phyloP scores from a whole-genome alignment of 1,284 basidiomycete genomes.

The Puccinia triticina region DNA sequence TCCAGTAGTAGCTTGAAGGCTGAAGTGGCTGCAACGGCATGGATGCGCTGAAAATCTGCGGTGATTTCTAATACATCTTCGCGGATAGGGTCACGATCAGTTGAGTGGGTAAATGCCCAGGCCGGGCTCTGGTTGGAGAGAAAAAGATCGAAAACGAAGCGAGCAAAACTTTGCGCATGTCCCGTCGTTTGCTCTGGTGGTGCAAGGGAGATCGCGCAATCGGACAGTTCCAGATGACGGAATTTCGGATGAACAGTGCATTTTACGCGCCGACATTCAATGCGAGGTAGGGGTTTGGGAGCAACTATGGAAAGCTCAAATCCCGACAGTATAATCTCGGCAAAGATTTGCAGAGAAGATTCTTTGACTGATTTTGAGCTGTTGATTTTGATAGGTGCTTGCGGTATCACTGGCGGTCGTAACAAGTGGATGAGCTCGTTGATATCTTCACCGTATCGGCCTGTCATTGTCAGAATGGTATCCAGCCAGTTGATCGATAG shows the following conservation, averaged over 20 bases:
- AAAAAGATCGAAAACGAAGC: slow-evolving; percentile 37
- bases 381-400: not conserved
- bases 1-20: slow-evolving; percentile 39
- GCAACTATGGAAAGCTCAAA: slow-evolving; percentile 38
- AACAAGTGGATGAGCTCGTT: slow-evolving; percentile 39
- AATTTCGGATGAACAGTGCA: slow-evolving; percentile 24
- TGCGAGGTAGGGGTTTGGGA: slow-evolving; percentile 29
- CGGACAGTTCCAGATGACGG: slow-evolving; percentile 21
- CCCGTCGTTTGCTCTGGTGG: not conserved
- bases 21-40: slow-evolving; percentile 39
- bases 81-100: not conserved
- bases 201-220: slow-evolving; percentile 39
- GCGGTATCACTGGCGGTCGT: not conserved
- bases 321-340: slow-evolving; percentile 18
- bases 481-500: slow-evolving; percentile 41
- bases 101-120: slow-evolving; percentile 21
- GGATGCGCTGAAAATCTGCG: slow-evolving; percentile 37
- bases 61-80: slow-evolving; percentile 30
- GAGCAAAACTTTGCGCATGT: slow-evolving; percentile 27
- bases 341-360: slow-evolving; percentile 15
- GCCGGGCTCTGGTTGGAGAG: slow-evolving; percentile 33
- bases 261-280: slow-evolving; percentile 37
- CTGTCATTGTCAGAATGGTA: slow-evolving; percentile 37
- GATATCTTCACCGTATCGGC: slow-evolving; percentile 41
- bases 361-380: not conserved